Percentiles rank a stretch among this genome's conserved stretches.
phyloP scores from a whole-genome alignment of 164 flowering plant genomes.

The Nelumbo lutea region DNA sequence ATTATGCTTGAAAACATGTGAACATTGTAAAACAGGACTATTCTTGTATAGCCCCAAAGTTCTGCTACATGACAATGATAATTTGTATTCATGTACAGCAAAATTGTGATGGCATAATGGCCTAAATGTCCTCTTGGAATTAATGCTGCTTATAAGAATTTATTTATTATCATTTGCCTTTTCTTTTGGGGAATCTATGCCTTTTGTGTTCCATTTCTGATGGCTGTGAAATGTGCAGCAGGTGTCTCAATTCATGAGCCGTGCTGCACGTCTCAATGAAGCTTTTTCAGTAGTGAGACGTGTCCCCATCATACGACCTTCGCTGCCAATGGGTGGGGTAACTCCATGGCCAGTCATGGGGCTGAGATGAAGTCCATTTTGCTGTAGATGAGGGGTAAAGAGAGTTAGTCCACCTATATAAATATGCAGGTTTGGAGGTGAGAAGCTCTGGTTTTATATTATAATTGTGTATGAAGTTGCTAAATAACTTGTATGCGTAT shows the following conservation, averaged over 20 bases:
- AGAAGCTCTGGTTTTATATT: neutral
- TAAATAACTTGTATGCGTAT: conserved; percentile 2
- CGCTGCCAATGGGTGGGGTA: conserved; percentile 60
- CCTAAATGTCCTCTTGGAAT: no score
- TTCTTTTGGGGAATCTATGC: no score
- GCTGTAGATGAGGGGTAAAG: neutral
- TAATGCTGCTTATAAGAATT: no score
- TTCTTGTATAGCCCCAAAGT: no score
- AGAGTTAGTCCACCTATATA: conserved; percentile 4
- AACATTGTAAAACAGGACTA: no score
- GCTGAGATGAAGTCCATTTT: conserved; percentile 40
- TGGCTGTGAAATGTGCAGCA: conserved; percentile 51
- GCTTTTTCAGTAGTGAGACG: conserved; percentile 88
- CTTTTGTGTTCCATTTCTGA: conserved; percentile 2
- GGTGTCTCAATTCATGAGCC: conserved; percentile 76
- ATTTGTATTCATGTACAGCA: no score
- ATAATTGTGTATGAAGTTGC: conserved; percentile 2
- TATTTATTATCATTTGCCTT: no score
- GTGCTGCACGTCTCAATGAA: conserved; percentile 83
- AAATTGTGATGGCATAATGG: no score
- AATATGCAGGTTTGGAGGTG: neutral
- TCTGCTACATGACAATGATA: no score
- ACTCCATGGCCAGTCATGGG: conserved; percentile 74
- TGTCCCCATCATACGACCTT: conserved; percentile 66
- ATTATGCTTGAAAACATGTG: no score